Base-by-base conservation (phyloP, 2,329 filamentous ascomycete species). In the Colletotrichum tropicale region DNA sequence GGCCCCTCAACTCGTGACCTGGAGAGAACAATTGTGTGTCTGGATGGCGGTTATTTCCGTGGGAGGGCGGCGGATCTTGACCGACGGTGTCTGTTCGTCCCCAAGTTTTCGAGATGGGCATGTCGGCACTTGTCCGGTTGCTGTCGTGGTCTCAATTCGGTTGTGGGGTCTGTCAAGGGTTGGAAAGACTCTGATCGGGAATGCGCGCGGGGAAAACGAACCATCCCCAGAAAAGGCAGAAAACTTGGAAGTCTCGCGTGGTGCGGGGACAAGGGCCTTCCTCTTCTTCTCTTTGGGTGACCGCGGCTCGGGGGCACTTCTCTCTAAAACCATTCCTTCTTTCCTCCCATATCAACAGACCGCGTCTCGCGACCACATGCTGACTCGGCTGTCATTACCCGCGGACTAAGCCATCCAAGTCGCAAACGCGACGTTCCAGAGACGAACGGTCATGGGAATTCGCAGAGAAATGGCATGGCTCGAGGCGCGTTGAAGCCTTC, bases 31-130 rank as follows among this genome's bases (percentile, higher is more conserved):
- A n/a, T n/a, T n/a, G n/a, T n/a, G n/a, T n/a, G n/a, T n/a, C n/a
- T n/a, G n/a, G n/a, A n/a, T n/a, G 7, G 52, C 64, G 52, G 62
- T 52, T 72, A 68, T 72, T 72, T 34, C 70, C 70, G 70, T 43
- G 34, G 15, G 6, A 18, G 30, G 28, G 12, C 15, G 12, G 64
- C 36, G 70, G 36, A 68, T 28, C 43, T 26, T 72, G 28, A 30
- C 62, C 64, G 28, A 72, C 70, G 21, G 7, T 48, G 32, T 24
- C 55, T 43, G 18, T 61, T 66, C 36, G 34, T 32, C 24, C 24
- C 30, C 21, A n/a, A 48, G 13, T 64, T 26, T 21, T 36, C n/a
- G 64, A 34, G 6, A 60, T 52, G n/a, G 48, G 36, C 32, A 18
- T 28, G 61, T 66, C 64, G 64, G 70, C 48, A 67, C 21, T 67